phyloP scores from a whole-genome alignment of 305 asterid genomes.

The Fraxinus ornus region DNA sequence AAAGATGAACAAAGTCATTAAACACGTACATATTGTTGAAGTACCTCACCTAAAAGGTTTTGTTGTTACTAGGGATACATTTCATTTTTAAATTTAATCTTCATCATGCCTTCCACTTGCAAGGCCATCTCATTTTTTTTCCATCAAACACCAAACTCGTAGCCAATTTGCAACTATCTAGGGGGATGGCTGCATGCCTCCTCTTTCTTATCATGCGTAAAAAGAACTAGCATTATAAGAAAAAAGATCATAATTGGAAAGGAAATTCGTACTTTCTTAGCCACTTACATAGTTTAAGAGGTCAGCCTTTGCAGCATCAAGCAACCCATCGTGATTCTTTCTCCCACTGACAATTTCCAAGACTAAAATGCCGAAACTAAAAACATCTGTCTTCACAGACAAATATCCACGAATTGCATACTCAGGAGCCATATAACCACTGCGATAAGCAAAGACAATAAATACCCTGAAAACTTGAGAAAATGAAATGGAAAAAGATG shows the following conservation, averaged over 20 bases:
- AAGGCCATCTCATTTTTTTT: not conserved
- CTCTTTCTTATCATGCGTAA: not conserved
- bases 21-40: not conserved
- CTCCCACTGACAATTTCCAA: conserved; percentile 81
- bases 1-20: not conserved
- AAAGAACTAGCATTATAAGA: not conserved
- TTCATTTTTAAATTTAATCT: not conserved
- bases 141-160: not conserved
- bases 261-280: not conserved
- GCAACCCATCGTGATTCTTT: conserved; percentile 49
- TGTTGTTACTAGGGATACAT: not conserved
- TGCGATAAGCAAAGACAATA: conserved; percentile 31
- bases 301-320: conserved; percentile 58
- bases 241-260: not conserved
- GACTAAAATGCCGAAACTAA: conserved; percentile 70
- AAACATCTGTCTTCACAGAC: conserved; percentile 80
- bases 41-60: not conserved
- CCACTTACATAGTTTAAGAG: conserved; percentile 66
- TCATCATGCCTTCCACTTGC: not conserved
- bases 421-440: conserved; percentile 93
- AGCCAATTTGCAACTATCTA: not conserved
- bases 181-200: not conserved
- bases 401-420: conserved; percentile 73
- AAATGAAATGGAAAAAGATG: conserved; percentile 7
- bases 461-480: not conserved